Evolutionary conservation across 208 protist genomes (phyloP).

Genomic region (Strigomonas culicis): DNA sequence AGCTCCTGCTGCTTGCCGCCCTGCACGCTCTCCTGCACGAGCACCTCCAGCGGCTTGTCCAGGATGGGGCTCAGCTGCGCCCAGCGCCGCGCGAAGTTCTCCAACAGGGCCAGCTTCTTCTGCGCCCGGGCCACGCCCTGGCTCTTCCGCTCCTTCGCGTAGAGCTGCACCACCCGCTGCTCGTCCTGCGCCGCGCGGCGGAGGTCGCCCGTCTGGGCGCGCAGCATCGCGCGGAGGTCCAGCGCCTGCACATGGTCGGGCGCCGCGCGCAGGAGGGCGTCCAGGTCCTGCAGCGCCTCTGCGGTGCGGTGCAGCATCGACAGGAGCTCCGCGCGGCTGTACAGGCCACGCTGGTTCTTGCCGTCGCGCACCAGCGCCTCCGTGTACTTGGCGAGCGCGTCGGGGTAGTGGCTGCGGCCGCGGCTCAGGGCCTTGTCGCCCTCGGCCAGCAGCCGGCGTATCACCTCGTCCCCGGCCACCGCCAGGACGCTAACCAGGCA

Average conservation of each 20-base stretch:
- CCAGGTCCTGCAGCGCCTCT: slow-evolving; percentile 50
- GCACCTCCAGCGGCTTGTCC: slow-evolving; percentile 9
- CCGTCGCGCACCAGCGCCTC: slow-evolving; percentile 57
- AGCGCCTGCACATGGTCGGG: slow-evolving; percentile 43
- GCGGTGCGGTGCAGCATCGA: slow-evolving; percentile 51
- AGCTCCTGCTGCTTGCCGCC: slow-evolving; percentile 2
- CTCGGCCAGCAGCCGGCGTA: slow-evolving; percentile 42
- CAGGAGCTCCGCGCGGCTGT: slow-evolving; percentile 75
- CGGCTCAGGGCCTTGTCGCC: slow-evolving; percentile 67
- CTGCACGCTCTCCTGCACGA: slow-evolving; percentile 4
- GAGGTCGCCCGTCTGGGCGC: slow-evolving; percentile 55
- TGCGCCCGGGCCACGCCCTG: slow-evolving; percentile 25
- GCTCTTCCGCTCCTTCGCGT: slow-evolving; percentile 25
- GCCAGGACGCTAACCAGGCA: neutral
- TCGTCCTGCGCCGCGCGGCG: slow-evolving; percentile 42
- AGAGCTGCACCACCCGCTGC: slow-evolving; percentile 30
- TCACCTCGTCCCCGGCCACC: slow-evolving; percentile 28
- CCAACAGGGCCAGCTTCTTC: slow-evolving; percentile 19
- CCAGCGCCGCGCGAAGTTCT: slow-evolving; percentile 42
- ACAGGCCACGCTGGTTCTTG: slow-evolving; percentile 55
- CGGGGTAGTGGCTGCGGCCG: slow-evolving; percentile 65
- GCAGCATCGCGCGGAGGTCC: slow-evolving; percentile 47
- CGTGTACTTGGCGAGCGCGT: slow-evolving; percentile 85
- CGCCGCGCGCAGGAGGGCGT: slow-evolving; percentile 39
- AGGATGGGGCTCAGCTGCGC: slow-evolving; percentile 28